phyloP scores from a whole-genome alignment of 768 basidiomycete species.

The Trametes meyenii region DNA sequence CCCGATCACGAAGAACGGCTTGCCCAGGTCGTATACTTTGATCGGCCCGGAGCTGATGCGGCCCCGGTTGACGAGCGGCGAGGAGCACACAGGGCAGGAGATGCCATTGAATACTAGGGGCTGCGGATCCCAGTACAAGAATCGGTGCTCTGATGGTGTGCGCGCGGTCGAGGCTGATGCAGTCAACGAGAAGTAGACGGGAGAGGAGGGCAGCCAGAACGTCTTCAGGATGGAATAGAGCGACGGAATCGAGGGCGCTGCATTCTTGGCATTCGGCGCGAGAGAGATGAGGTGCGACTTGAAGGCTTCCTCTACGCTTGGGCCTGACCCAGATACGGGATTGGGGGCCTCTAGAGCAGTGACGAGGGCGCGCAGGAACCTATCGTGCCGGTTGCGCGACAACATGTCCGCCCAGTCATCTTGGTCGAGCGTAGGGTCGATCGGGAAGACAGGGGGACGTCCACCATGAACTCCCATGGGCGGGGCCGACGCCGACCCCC shows the following conservation, averaged over 20 bases:
- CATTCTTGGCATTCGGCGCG: slow-evolving; percentile 48
- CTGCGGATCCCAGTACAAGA: slow-evolving; percentile 87
- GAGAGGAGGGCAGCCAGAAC: slow-evolving; percentile 82
- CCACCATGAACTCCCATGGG: slow-evolving; percentile 28
- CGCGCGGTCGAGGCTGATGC: slow-evolving; percentile 70
- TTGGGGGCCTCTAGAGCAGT: slow-evolving; percentile 63
- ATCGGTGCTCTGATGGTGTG: slow-evolving; percentile 72
- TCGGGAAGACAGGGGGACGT: slow-evolving; percentile 34
- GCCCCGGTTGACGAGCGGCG: slow-evolving; percentile 65
- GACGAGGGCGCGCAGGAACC: slow-evolving; percentile 60
- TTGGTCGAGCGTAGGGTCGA: slow-evolving; percentile 55
- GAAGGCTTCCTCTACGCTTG: slow-evolving; percentile 76
- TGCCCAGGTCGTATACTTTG: slow-evolving; percentile 79
- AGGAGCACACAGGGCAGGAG: slow-evolving; percentile 65
- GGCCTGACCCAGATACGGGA: slow-evolving; percentile 60
- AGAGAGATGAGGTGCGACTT: slow-evolving; percentile 74
- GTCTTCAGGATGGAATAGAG: slow-evolving; percentile 80
- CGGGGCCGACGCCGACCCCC: slow-evolving; percentile 29
- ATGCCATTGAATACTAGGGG: slow-evolving; percentile 85
- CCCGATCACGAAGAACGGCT: slow-evolving; percentile 84
- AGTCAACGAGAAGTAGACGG: slow-evolving; percentile 75
- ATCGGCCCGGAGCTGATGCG: slow-evolving; percentile 74
- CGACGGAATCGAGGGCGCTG: slow-evolving; percentile 55
- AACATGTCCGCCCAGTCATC: slow-evolving; percentile 68
- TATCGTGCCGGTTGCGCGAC: slow-evolving; percentile 55